phyloP scores from a whole-genome alignment of 495 filamentous ascomycete species.

The Daldinia caldariorum region DNA sequence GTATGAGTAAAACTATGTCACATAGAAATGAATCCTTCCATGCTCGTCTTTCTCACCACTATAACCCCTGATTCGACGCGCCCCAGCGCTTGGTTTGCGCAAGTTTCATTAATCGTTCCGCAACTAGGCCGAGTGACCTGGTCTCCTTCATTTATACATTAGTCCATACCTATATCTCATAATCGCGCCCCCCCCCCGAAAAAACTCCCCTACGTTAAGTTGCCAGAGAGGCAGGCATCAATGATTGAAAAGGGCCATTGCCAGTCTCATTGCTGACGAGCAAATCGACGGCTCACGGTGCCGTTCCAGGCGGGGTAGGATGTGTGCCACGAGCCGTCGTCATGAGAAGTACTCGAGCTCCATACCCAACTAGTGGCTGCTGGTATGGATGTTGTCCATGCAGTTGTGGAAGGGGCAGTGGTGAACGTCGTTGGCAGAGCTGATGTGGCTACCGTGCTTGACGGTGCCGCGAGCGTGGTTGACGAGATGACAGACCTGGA shows the following conservation, averaged over 20 bases:
- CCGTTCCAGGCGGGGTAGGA: conserved; percentile 54
- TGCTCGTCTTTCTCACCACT: background rate
- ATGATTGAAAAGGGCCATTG: background rate
- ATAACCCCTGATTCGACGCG: conserved; percentile 26
- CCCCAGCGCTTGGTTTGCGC: conserved; percentile 48
- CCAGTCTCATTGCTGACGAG: conserved; percentile 11
- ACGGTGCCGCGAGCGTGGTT: conserved; percentile 13
- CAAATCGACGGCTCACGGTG: conserved; percentile 41
- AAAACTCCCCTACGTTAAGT: background rate
- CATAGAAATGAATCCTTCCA: background rate
- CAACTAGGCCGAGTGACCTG: conserved; percentile 1
- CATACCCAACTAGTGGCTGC: conserved; percentile 35
- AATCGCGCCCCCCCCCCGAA: background rate
- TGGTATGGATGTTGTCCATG: conserved; percentile 31
- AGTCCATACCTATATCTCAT: conserved; percentile 7
- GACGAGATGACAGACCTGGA: conserved; percentile 23
- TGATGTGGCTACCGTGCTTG: conserved; percentile 16
- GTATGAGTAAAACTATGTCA: background rate
- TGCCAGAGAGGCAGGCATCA: background rate
- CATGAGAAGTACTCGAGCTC: conserved; percentile 41
- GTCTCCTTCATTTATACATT: conserved; percentile 39
- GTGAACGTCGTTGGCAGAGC: conserved; percentile 17
- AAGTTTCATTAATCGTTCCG: conserved; percentile 21
- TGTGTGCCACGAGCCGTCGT: conserved; percentile 54
- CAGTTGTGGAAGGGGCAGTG: conserved; percentile 20